Base-by-base conservation (phyloP, 164 flowering plant species). In the Buxus sempervirens region DNA sequence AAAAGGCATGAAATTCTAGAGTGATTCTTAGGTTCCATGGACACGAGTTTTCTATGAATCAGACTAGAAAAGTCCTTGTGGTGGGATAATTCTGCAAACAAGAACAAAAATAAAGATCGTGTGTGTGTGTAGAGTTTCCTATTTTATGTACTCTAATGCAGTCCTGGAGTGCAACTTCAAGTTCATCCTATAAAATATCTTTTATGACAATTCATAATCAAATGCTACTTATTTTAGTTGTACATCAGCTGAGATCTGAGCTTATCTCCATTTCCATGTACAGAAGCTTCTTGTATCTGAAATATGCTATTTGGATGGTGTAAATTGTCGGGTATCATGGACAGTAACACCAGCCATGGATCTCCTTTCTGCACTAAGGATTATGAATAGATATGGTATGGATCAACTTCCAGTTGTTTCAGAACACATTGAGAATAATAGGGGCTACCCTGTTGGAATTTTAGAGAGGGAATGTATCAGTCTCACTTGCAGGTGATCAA, bases 361-460 rank as follows among this genome's bases (percentile, higher is more conserved):
- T 73, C 85, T 92, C 54, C 72, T 71, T 55, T 76, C 80, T 66
- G 92, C 86, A 54, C 75, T 75, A 60, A 72, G 42, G 51, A 65
- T 85, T 48, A 88, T 92, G 98, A 71, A 80, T 36, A 82, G 60
- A 62, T 67, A 82, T 67, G 82, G 86, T 24, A n/a, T 85, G 54
- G 77, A 71, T 77, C 88, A 84, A 67, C 83, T 92, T 71, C 96
- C 94, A 63, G 98, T 92, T 74, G 79, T 85, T 65, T 69, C 77
- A 26, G 85, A 85, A 66, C 72, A 80, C 58, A 64, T 49, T 42
- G 73, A 75, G 70, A 80, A 68, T 65, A 60, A 66, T 20, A 72
- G 80, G 54, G 77, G 79, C 21, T 57, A 68, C 49, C 81, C 78
- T 22, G 82, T 90, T 72, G 96, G 96, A 63, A 76, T 90, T 48